Conservation (phyloP, 78 protist species). For the Dictyostelium brefeldianum region DNA sequence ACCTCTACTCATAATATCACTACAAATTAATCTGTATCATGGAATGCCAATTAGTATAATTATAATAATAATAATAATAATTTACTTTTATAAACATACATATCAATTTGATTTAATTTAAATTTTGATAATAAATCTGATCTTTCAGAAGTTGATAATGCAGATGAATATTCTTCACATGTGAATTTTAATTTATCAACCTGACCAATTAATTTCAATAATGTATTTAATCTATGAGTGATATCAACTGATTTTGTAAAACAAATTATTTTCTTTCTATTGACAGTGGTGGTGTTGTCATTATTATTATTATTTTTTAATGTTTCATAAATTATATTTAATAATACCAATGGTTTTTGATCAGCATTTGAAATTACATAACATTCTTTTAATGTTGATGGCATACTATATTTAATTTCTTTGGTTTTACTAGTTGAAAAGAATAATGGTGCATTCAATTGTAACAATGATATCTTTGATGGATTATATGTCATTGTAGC, state of each 20-base stretch:
- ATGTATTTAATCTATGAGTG: constrained; percentile 42
- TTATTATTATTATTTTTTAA: not conserved
- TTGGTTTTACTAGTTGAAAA: constrained; percentile 51
- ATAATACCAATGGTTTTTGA: constrained; percentile 57
- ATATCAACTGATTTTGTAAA: constrained; percentile 63
- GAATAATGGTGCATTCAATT: constrained; percentile 73
- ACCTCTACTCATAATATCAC: constrained; percentile 97
- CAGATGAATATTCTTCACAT: constrained; percentile 51
- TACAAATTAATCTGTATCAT: constrained; percentile 85
- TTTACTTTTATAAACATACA: constrained; percentile 7
- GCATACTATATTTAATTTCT: constrained; percentile 54
- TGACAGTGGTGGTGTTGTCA: not conserved
- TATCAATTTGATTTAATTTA: constrained; percentile 36
- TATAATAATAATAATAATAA: not conserved
- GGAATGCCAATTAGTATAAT: too few relatives aligned
- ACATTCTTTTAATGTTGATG: constrained; percentile 47
- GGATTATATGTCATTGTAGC: constrained; percentile 85
- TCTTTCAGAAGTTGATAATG: constrained; percentile 25
- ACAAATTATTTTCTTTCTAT: constrained; percentile 45
- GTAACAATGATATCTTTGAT: constrained; percentile 65
- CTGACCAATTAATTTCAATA: constrained; percentile 29
- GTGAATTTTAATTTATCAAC: constrained; percentile 14
- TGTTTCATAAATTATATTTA: constrained; percentile 20
- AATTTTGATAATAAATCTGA: constrained; percentile 30
- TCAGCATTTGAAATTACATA: constrained; percentile 42